These are phyloP conservation scores for Vachellia pachyceras DNA, from an alignment of 306 rosid genomes.

Conservation along the genomic window DNA sequence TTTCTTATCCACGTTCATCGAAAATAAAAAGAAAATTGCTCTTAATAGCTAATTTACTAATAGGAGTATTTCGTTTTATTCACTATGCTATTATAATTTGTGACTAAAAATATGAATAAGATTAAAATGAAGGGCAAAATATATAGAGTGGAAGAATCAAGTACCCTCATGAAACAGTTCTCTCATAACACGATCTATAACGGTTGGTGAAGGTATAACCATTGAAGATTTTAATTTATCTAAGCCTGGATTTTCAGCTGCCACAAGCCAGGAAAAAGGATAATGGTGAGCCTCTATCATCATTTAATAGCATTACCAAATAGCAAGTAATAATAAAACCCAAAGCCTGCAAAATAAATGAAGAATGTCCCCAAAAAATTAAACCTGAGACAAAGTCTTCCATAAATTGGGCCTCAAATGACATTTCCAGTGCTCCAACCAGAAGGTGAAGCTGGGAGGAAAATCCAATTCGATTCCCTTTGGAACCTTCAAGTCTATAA, in stretches of 20 bases:
- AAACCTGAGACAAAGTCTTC: constrained; percentile 98
- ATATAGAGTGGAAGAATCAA: constrained; percentile 27
- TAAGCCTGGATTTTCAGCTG: constrained; percentile 81
- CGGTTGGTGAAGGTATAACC: constrained; percentile 87
- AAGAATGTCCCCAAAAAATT: constrained; percentile 36
- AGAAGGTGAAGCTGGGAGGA: constrained; percentile 76
- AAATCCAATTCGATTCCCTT: constrained; percentile 78
- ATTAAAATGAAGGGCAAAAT: constrained; percentile 36
- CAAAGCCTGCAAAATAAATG: constrained; percentile 35
- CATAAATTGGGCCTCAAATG: constrained; percentile 87
- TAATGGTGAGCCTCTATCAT: constrained; percentile 30
- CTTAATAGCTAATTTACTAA: not conserved
- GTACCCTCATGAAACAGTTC: constrained; percentile 91
- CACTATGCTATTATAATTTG: not conserved
- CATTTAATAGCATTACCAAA: constrained; percentile 30
- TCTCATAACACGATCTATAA: constrained; percentile 87
- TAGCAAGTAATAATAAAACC: constrained; percentile 36
- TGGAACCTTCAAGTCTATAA: constrained; percentile 65
- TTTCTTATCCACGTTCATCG: no score
- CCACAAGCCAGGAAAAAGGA: constrained; percentile 41
- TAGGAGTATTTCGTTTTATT: not conserved
- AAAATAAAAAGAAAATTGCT: not conserved
- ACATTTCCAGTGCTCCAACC: constrained; percentile 76
- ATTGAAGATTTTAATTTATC: constrained; percentile 74
- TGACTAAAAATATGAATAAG: not conserved